phyloP scores from a whole-genome alignment of 176 grass and related monocot genomes.

The Hordeum marinum region DNA sequence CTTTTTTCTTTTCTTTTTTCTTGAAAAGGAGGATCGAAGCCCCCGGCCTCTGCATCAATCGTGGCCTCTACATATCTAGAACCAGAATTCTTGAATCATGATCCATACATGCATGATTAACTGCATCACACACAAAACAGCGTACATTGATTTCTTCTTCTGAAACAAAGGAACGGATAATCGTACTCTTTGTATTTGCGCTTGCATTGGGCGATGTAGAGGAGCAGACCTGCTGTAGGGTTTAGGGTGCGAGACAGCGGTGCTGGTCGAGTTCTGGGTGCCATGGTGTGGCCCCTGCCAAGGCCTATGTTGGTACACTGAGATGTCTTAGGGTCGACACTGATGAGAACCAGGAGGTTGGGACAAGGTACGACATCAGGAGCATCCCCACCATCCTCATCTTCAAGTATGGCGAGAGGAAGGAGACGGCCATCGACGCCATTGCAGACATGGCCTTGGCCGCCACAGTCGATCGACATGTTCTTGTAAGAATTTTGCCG shows the following conservation, averaged over 20 bases:
- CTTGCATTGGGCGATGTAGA: slow-evolving; percentile 33
- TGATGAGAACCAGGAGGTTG: slow-evolving; percentile 35
- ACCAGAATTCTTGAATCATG: no score
- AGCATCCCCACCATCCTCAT: slow-evolving; percentile 57
- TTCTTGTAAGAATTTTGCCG: no score
- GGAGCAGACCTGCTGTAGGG: neutral
- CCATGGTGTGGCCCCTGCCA: slow-evolving; percentile 57
- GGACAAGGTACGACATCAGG: slow-evolving; percentile 15
- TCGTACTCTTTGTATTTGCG: neutral
- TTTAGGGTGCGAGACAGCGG: neutral
- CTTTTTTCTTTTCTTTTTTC: no score
- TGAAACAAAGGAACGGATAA: neutral
- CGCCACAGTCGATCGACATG: neutral
- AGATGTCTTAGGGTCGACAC: slow-evolving; percentile 43
- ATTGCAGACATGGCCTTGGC: slow-evolving; percentile 28
- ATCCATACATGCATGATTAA: no score
- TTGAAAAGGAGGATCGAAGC: no score
- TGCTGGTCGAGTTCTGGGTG: slow-evolving; percentile 60
- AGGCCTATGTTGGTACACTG: slow-evolving; percentile 36
- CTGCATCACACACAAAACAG: neutral
- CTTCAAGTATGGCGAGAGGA: slow-evolving; percentile 60
- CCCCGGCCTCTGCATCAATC: no score
- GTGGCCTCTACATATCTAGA: no score
- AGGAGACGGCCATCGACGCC: slow-evolving; percentile 33
- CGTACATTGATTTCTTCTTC: neutral